Evolutionary conservation across 2,329 filamentous ascomycete genomes (phyloP), one percentile per base, ranked within the genome.

Genomic region (Nemania sp.): DNA sequence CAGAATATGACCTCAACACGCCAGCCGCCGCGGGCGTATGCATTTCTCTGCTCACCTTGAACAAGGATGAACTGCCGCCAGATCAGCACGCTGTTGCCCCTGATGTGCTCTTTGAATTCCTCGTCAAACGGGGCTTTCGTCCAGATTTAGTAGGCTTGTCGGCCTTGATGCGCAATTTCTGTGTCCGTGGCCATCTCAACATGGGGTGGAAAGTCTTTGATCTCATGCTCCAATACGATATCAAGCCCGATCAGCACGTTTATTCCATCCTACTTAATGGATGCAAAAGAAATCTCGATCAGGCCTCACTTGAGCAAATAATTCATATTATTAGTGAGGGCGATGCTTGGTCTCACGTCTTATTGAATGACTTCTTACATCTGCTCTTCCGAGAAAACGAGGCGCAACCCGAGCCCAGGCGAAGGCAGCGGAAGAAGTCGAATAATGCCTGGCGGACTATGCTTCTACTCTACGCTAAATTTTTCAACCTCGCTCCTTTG

Each of bases 261-360:
- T 90, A 86, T 66, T 77, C 84, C 1, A 84, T 84, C 23, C 75
- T 96, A 28, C 79, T 96, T 36, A 81, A 86, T 54, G 86, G 87
- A 26, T 87, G 89, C 46, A 90, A 90, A 61, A 66, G 68, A 3
- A 75, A 76, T 17, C 70, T 76, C 20, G 78, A 89, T 56, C 73
- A 78, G 4, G 69, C 75, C 3, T 77, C 78, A 22, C 75, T 91
- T 23, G 73, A 77, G 37, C 73, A 75, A 26, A 77, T 88, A 39
- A 75, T 86, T 45, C 68, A 77, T 4, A 75, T 81, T 37, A 78
- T 84, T 4, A 75, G 78, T 39, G 58, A 72, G 26, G 71, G 75
- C 5, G 68, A 76, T 9, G 71, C 81, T 15, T 73, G 81, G 43
- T 75, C 79, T 57, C 70, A 74, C 40, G 61, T 77, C 39, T 72